A percentile compares a stretch with the other conserved stretches of the same genome.
Conservation (phyloP, 352 stramenopile species). For the Blastocystis sp. region DNA sequence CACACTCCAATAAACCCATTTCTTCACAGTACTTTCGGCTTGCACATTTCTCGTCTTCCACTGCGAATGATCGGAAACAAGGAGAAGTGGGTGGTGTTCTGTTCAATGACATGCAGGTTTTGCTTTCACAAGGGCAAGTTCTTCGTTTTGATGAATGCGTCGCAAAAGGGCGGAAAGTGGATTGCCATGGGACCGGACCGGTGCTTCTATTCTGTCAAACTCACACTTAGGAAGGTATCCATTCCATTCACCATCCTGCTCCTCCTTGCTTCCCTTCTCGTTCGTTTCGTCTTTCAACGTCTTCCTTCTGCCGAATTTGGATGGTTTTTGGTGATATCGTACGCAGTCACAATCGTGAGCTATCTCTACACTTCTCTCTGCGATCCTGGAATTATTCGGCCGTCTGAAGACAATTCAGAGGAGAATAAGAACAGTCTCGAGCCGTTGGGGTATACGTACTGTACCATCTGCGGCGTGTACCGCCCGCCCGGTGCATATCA, state of each 20-base stretch:
- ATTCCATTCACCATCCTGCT: slow-evolving; percentile 40
- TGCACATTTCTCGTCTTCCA: background rate
- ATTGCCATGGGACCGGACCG: slow-evolving; percentile 45
- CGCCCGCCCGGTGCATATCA: slow-evolving; percentile 26
- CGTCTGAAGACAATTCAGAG: slow-evolving; percentile 23
- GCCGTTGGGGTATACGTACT: slow-evolving; percentile 42
- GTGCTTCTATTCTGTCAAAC: background rate
- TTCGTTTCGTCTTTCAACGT: background rate
- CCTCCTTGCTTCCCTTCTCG: background rate
- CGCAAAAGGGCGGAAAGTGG: background rate
- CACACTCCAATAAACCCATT: background rate
- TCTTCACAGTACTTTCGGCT: background rate
- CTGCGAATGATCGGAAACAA: background rate
- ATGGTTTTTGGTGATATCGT: background rate
- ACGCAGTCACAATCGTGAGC: background rate
- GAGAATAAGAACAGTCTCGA: slow-evolving; percentile 35
- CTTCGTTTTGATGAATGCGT: slow-evolving; percentile 17
- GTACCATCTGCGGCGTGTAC: slow-evolving; percentile 36
- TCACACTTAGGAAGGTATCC: background rate
- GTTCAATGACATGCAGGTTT: background rate
- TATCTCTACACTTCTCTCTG: slow-evolving; percentile 40
- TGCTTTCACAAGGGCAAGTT: slow-evolving; percentile 53
- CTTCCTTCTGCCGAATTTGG: background rate
- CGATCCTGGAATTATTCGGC: slow-evolving; percentile 42
- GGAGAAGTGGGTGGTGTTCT: background rate